phyloP scores from a whole-genome alignment of 371 early-diverging fungal genomes.

The Mortierella sp. region DNA sequence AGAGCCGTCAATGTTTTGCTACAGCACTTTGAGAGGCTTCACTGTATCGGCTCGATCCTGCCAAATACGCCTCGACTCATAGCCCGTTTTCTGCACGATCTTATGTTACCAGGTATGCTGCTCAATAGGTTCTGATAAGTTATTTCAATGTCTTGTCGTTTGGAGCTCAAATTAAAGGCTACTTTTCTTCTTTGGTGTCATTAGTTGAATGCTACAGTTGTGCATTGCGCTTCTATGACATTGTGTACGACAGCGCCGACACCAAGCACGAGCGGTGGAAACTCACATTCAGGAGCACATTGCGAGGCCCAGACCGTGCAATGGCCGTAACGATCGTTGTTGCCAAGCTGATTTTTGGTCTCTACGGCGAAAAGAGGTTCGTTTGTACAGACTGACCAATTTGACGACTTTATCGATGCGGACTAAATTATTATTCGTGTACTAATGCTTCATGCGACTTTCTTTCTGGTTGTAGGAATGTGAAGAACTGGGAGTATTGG shows the following conservation, averaged over 20 bases:
- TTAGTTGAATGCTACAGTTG: conserved; percentile 45
- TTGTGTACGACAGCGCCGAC: neutral
- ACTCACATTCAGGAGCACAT: neutral
- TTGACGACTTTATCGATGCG: neutral
- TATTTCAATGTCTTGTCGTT: neutral
- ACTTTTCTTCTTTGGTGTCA: neutral
- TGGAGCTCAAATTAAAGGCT: neutral
- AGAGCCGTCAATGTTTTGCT: neutral
- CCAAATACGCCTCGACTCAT: conserved; percentile 35
- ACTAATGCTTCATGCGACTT: neutral
- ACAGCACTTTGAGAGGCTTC: neutral
- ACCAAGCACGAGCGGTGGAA: too few relatives aligned
- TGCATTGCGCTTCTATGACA: conserved; percentile 23
- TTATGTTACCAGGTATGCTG: conserved; percentile 46
- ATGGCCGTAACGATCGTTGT: conserved; percentile 41
- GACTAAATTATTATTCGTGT: conserved; percentile 8
- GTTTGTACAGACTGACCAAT: neutral
- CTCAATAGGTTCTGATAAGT: neutral
- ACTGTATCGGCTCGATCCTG: neutral
- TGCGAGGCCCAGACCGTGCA: conserved; percentile 7
- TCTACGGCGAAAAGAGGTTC: conserved; percentile 47
- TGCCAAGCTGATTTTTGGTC: conserved; percentile 41
- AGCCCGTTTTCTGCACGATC: conserved; percentile 42
- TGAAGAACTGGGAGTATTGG: conserved; percentile 13
- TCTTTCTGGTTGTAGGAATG: neutral